Evolutionary conservation across 257 asterid genomes (phyloP).

Genomic region (Lavandula angustifolia): DNA sequence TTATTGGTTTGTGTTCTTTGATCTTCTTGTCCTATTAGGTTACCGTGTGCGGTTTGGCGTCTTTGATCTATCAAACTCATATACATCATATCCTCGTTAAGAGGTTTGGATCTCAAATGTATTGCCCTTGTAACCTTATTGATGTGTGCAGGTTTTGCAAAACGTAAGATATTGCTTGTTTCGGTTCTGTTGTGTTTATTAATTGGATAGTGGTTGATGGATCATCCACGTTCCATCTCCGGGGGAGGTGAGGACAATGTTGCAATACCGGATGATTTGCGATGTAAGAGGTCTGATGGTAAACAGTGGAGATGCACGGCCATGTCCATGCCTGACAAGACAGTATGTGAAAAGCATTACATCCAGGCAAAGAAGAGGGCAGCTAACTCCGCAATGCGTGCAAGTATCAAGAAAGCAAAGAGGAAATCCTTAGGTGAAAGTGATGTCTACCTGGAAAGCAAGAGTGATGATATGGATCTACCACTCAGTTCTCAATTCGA

Average conservation of each 20-base stretch:
- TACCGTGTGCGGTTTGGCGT: no score
- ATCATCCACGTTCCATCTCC: conserved; percentile 63
- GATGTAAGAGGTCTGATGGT: conserved; percentile 99
- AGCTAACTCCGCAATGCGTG: conserved; percentile 96
- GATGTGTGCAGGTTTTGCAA: conserved; percentile 35
- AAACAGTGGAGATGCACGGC: conserved; percentile 99
- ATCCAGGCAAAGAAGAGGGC: conserved; percentile 99
- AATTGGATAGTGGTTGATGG: conserved; percentile 51
- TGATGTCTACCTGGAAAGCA: conserved; percentile 84
- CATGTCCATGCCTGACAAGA: conserved; percentile 98
- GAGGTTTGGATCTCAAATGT: conserved; percentile 10
- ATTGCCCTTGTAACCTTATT: not conserved
- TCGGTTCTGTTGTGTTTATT: not conserved
- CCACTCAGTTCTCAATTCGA: conserved; percentile 67
- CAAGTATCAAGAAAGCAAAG: conserved; percentile 81
- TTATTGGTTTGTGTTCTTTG: not conserved
- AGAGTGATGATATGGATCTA: conserved; percentile 90
- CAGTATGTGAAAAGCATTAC: conserved; percentile 98
- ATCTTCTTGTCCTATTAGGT: no score
- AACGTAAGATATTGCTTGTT: conserved; percentile 29
- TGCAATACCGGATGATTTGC: conserved; percentile 92
- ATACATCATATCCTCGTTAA: not conserved
- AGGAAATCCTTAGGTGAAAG: conserved; percentile 66
- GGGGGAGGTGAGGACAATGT: conserved; percentile 78
- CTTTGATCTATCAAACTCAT: not conserved